A percentile compares a stretch with the other conserved stretches of the same genome.
These are phyloP conservation scores for Tetrahymena thermophila DNA, from an alignment of 73 alveolate species.

Conservation along the genomic window DNA sequence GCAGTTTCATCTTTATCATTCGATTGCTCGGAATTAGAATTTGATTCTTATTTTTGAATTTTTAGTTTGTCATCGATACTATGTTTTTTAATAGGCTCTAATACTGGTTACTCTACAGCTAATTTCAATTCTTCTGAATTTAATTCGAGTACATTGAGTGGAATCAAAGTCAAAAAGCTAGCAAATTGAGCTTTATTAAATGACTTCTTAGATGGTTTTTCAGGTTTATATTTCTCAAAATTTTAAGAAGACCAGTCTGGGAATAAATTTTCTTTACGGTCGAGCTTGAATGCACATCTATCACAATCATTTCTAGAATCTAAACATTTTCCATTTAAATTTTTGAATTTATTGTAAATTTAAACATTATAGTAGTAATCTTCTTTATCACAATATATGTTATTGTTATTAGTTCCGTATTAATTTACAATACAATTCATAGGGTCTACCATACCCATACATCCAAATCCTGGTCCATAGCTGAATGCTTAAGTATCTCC, in stretches of 20 bases:
- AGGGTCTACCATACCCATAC: neutral
- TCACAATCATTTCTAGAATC: neutral
- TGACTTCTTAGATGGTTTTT: neutral
- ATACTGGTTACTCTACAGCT: neutral
- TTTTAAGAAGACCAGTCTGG: neutral
- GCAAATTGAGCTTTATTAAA: neutral
- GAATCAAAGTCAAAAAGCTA: neutral
- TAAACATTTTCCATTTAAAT: neutral
- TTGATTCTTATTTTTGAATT: neutral
- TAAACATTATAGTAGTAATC: neutral
- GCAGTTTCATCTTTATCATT: neutral
- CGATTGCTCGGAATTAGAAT: neutral
- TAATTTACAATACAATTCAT: neutral
- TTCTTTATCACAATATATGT: neutral
- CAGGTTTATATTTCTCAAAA: neutral
- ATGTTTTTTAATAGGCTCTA: neutral
- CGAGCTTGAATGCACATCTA: neutral
- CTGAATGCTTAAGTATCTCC: neutral
- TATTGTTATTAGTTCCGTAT: neutral
- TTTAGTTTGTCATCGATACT: neutral
- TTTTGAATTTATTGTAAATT: neutral
- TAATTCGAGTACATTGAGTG: neutral
- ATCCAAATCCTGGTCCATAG: neutral
- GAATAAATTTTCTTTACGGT: neutral
- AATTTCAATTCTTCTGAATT: neutral